Evolutionary conservation across 768 basidiomycete genomes (phyloP).

Genomic region (Tulasnella sp.): DNA sequence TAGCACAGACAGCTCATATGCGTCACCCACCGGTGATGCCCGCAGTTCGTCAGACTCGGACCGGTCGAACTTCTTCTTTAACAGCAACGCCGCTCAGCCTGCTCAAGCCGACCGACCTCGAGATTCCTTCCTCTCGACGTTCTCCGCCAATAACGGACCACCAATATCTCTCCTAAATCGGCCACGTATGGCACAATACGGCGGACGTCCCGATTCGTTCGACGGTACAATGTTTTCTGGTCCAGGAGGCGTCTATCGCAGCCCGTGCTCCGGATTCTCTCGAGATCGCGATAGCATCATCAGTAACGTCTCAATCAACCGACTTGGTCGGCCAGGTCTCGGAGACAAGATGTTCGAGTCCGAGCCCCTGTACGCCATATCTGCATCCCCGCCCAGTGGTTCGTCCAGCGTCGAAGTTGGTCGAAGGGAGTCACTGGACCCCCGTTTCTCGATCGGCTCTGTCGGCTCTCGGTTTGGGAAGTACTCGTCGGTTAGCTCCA

Average conservation of each 20-base stretch:
- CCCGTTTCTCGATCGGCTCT: slow-evolving; percentile 28
- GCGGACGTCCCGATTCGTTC: slow-evolving; percentile 47
- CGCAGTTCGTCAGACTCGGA: slow-evolving; percentile 55
- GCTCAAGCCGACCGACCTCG: slow-evolving; percentile 42
- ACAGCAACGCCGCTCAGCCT: slow-evolving; percentile 27
- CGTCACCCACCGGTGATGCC: slow-evolving; percentile 26
- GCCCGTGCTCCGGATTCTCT: slow-evolving; percentile 45
- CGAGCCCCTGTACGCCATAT: slow-evolving; percentile 46
- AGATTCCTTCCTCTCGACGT: slow-evolving; percentile 44
- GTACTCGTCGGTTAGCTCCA: slow-evolving; percentile 55
- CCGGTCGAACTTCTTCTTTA: slow-evolving; percentile 67
- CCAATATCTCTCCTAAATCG: slow-evolving; percentile 63
- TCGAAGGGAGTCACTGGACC: slow-evolving; percentile 1
- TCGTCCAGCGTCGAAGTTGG: slow-evolving; percentile 19
- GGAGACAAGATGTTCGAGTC: slow-evolving; percentile 84
- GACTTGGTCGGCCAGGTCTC: slow-evolving; percentile 56
- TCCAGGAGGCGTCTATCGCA: slow-evolving; percentile 41
- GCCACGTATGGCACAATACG: slow-evolving; percentile 21
- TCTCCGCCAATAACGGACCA: slow-evolving; percentile 38
- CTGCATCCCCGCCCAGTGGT: slow-evolving; percentile 49
- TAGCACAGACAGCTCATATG: slow-evolving; percentile 44
- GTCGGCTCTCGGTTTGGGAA: slow-evolving; percentile 34
- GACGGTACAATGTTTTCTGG: slow-evolving; percentile 44
- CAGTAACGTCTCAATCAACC: slow-evolving; percentile 47
- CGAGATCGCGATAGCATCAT: slow-evolving; percentile 42